Percentiles rank a stretch among this genome's conserved stretches.
These are phyloP conservation scores for Ophiostoma piceae DNA, from an alignment of 2,329 filamentous ascomycete genomes.

Conservation along the genomic window DNA sequence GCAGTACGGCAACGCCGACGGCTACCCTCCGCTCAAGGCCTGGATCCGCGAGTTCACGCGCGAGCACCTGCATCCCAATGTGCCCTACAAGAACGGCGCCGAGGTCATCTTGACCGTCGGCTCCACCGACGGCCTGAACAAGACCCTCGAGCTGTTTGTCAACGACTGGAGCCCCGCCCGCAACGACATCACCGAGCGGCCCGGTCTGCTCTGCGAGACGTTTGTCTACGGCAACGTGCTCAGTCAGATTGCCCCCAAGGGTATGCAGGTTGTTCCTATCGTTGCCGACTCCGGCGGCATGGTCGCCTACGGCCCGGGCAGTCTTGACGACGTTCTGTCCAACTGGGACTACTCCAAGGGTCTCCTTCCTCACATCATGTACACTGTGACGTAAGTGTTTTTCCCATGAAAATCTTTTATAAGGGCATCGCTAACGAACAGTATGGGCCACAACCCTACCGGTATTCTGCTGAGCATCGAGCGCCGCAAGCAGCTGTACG, in stretches of 20 bases:
- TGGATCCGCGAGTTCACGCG: conserved; percentile 76
- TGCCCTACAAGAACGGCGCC: conserved; percentile 70
- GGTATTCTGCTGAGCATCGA: conserved; percentile 67
- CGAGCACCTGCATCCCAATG: conserved; percentile 71
- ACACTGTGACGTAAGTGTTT: conserved; percentile 59
- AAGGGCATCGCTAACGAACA: conserved; percentile 7
- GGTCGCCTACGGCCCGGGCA: conserved; percentile 65
- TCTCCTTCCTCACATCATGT: conserved; percentile 74
- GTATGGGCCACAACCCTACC: conserved; percentile 82
- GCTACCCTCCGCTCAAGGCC: conserved; percentile 70
- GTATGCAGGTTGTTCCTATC: conserved; percentile 68
- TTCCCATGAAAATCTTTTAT: not conserved
- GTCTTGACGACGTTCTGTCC: conserved; percentile 69
- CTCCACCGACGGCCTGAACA: conserved; percentile 78
- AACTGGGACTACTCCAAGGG: conserved; percentile 76
- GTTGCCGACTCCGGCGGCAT: conserved; percentile 76
- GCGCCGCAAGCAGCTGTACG: conserved; percentile 73
- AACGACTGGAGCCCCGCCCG: conserved; percentile 65
- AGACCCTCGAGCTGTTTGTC: conserved; percentile 68
- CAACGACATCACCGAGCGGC: conserved; percentile 62
- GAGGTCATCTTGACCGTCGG: conserved; percentile 77
- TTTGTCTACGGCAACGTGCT: conserved; percentile 78
- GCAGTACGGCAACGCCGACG: conserved; percentile 79
- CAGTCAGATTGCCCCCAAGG: conserved; percentile 59
- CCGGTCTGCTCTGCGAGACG: conserved; percentile 72